These are phyloP conservation scores for Ceratorhiza oryzae-sativae DNA, from an alignment of 1,284 basidiomycete genomes.

Conservation along the genomic window DNA sequence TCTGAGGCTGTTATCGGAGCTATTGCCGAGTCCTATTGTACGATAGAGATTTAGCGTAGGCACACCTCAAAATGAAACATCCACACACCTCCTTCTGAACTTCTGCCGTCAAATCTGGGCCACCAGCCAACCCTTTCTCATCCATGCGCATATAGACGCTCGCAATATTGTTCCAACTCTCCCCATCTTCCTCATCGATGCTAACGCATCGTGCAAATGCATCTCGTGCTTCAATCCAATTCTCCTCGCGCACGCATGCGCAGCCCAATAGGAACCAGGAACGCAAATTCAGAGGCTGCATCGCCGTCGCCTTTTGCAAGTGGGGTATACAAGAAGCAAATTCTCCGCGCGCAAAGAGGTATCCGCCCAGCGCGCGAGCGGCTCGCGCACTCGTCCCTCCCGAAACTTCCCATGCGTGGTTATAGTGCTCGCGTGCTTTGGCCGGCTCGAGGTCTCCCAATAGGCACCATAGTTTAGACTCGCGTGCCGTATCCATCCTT, in stretches of 20 bases:
- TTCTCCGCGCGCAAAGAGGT: conserved; percentile 74
- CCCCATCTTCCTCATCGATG: conserved; percentile 94
- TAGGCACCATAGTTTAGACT: conserved; percentile 95
- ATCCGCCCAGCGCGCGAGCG: conserved; percentile 88
- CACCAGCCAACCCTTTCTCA: conserved; percentile 46
- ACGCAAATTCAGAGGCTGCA: conserved; percentile 87
- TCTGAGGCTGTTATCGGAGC: neutral
- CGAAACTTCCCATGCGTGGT: conserved; percentile 85
- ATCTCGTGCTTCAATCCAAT: conserved; percentile 83
- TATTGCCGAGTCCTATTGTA: neutral
- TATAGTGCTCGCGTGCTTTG: conserved; percentile 74
- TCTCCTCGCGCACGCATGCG: conserved; percentile 78
- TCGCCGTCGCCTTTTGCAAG: conserved; percentile 76
- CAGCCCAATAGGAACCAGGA: conserved; percentile 98
- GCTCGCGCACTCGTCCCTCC: conserved; percentile 82
- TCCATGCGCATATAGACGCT: conserved; percentile 90
- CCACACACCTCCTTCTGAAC: conserved; percentile 9
- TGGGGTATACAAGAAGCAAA: conserved; percentile 72
- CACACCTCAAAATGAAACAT: neutral
- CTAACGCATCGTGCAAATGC: conserved; percentile 87
- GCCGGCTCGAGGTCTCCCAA: conserved; percentile 89
- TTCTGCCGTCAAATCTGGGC: conserved; percentile 36
- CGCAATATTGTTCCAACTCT: conserved; percentile 98
- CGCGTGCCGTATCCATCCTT: conserved; percentile 71
- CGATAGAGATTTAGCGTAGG: neutral